Evolutionary conservation across 306 rosid genomes (phyloP), one percentile per base, ranked within the genome.

Genomic region (Pyrus pyrifolia): DNA sequence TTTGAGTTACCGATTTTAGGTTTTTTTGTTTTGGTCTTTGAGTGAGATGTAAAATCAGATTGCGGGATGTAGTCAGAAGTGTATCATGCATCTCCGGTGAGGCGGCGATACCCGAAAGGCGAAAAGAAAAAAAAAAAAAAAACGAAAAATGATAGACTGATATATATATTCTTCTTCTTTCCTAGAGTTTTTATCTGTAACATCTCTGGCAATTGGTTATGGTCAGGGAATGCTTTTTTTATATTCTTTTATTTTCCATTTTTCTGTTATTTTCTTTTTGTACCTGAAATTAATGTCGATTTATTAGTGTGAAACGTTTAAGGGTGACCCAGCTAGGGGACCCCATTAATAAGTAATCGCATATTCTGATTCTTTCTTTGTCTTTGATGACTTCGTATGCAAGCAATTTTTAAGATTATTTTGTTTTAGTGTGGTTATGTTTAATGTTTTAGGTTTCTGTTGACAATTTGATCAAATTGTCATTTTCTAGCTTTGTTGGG

Each of bases 21-120:
- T 72, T 84, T 82, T 87, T 79, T 72, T 71, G 72, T 81, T 87
- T 82, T 68, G 87, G 87, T 82, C 82, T 22, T 86, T 82, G 97
- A 95, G 97, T 94, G 97, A 91, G 96, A 90, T 94, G 97, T 95
- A 92, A 89, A 95, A 95, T 90, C 97, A 88, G 92, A 88, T 92
- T 89, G 97, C 97, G 96, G 97, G 93, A 90, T 92, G 87, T 92
- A 95, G 91, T 69, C 82, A 82, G 89, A 88, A 84, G 90, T 89
- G 96, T 95, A 89, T 88, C 93, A 87, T 89, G 93, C 96, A 84
- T 90, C 97, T 85, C 88, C 81, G 86, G 93, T 81, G 96, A 88
- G 93, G 88, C 89, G 76, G 78, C 88, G 83, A 81, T 84, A 87
- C 90, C 79, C 66, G 52, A 70, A 81, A 71, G 49, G 67, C 42